Evolutionary conservation across 2,329 filamentous ascomycete genomes (phyloP), one percentile per base, ranked within the genome.

Genomic region (Penicillium sp.): DNA sequence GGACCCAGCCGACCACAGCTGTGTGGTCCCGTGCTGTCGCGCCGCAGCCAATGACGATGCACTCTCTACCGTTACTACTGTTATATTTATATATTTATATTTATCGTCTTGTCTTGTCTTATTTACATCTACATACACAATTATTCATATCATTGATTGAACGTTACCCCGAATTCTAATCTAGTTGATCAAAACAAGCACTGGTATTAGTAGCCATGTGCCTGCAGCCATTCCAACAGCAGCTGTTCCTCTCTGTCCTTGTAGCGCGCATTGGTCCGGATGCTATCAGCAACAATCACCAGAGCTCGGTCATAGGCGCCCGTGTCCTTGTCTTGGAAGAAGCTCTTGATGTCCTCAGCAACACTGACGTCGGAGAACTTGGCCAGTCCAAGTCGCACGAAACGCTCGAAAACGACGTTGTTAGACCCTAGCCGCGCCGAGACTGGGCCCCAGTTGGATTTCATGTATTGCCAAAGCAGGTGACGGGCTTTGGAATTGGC

Each of bases 251-350:
- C 94, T 56, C 94, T 83, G 72, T 85, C 79, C 70, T 86, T 86
- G 78, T 97, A 99, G 42, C 84, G 84, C 4, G 91, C 91, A 66
- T 92, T 87, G 11, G 89, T 90, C 43, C 86, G 83, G 62, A 97
- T 90, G 61, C 87, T 91, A 71, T 97, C 94, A 70, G 87, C 86
- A 61, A 93, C 87, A 62, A 95, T 90, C 62, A 88, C 87, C 52
- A 99, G 76, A 3, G 90, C 92, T 55, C 94, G 86, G 71, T 95
- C 89, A 73, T 92, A 97, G 49, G 86, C 89, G 66, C 85, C 85
- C 18, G 89, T 93, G 68, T 97, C 90, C 79, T 93, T 96, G 66
- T 83, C 82, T 65, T 83, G 81, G 79, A 97, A 99, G 80, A 99
- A 99, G 2, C 76, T 71, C 50, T 86, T 81, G 65, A 99, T 94